phyloP scores from a whole-genome alignment of 306 rosid genomes.

The Pachyrhizus erosus region DNA sequence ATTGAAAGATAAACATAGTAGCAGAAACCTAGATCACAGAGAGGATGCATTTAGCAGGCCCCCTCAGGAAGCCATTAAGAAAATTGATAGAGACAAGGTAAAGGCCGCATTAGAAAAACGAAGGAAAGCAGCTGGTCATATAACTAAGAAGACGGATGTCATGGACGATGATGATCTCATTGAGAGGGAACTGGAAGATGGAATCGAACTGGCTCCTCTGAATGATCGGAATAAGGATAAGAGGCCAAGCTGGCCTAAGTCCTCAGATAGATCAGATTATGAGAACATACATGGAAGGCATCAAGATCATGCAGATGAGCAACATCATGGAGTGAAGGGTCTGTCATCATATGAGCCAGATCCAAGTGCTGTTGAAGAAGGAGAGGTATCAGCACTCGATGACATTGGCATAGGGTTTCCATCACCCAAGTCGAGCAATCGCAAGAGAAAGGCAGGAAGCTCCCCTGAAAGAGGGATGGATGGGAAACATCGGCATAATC shows the following conservation, averaged over 20 bases:
- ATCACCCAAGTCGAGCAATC: constrained; percentile 71
- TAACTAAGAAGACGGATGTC: constrained; percentile 71
- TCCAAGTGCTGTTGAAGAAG: constrained; percentile 80
- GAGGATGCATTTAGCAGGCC: constrained; percentile 63
- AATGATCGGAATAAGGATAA: constrained; percentile 77
- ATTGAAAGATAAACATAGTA: constrained; percentile 63
- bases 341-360: constrained; percentile 52
- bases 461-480: constrained; percentile 60
- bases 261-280: constrained; percentile 62
- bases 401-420: constrained; percentile 52
- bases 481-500: constrained; percentile 66
- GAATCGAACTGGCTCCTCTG: constrained; percentile 81
- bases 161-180: constrained; percentile 97
- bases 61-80: constrained; percentile 84
- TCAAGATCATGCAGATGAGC: constrained; percentile 64
- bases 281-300: constrained; percentile 68
- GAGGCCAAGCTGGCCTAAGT: constrained; percentile 82
- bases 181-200: constrained; percentile 96
- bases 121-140: constrained; percentile 73
- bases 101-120: constrained; percentile 96
- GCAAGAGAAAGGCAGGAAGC: constrained; percentile 83
- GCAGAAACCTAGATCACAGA: constrained; percentile 62
- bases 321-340: constrained; percentile 48
- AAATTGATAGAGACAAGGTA: constrained; percentile 83
- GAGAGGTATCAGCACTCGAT: constrained; percentile 69